Percentiles rank a stretch among this genome's conserved stretches.
These are phyloP conservation scores for Apocynum venetum DNA, from an alignment of 257 asterid genomes.

Conservation along the genomic window DNA sequence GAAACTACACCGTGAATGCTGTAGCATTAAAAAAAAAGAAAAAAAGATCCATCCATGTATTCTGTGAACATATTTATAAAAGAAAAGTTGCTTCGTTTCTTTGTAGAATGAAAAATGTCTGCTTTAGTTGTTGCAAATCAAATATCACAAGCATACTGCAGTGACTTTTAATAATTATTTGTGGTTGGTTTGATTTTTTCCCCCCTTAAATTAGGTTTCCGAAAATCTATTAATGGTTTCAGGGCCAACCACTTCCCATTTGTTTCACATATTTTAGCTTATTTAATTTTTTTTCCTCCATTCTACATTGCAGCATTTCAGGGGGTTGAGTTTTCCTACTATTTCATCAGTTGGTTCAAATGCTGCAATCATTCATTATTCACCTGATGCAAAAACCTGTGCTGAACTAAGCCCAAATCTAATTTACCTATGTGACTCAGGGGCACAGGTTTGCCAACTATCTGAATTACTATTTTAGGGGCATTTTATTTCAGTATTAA, in stretches of 20 bases:
- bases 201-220: neutral
- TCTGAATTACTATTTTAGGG: neutral
- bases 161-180: neutral
- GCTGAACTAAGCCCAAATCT: constrained; percentile 81
- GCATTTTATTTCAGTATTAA: neutral
- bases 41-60: neutral
- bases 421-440: constrained; percentile 89
- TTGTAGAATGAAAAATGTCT: neutral
- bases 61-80: neutral
- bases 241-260: constrained; percentile 3
- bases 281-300: neutral
- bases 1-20: neutral
- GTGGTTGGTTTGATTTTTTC: neutral
- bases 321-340: constrained; percentile 92
- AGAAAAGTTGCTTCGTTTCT: neutral
- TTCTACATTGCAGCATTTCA: constrained; percentile 51
- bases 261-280: constrained; percentile 6
- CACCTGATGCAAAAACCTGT: constrained; percentile 71
- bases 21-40: no score
- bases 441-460: constrained; percentile 74
- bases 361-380: constrained; percentile 88
- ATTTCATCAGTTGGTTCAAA: constrained; percentile 96
- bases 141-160: neutral
- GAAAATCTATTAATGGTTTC: neutral
- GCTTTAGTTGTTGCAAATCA: neutral